Base-by-base conservation (phyloP, 441 rosid genomes). In the Croton setiger region DNA sequence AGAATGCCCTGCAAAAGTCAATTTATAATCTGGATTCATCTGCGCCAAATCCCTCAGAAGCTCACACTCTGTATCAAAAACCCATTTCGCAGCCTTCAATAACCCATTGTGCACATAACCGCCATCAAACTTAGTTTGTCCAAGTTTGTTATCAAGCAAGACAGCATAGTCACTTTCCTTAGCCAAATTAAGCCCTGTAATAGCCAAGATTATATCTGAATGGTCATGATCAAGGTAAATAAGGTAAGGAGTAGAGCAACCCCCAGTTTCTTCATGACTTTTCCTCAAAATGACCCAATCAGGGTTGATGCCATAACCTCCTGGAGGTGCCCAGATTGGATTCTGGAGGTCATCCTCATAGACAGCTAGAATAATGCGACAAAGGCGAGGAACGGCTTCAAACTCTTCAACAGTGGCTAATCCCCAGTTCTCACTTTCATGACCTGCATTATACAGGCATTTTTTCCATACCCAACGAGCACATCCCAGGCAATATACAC, bases 101-200 rank as follows among this genome's bases (percentile, higher is more conserved):
- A 93, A 74, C 48, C 97, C 98, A 74, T 86, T 88, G 64, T 92
- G 98, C 31, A 90, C 96, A 77, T 92, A 90, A 48, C 98, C 98
- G 43, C 98, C 93, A 62, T 84, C 87, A 65, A 92, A 87, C 81
- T 86, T 88, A 0, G 92, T 78, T 83, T 92, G 95, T 18, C 96
- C 98, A 51, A 86, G 81, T 70, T 88, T 90, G 72, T 92, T 84
- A 76, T 90, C 97, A 44, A 93, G 93, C 64, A 93, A 78, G 76
- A 90, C 85, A 1, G 90, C 96, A 71, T 90, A 90, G 72, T 93
- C 98, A 69, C 88, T 73, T 79, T 87, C 92, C 73, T 76, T 89
- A 4, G 88, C 96, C 66, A 93, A 77, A 79, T 93, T 85, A 62
- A 93, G 88, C 23, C 96, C 98, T 71, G 91, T 79, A 31, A 90